Conservation (phyloP, 441 rosid genomes). For the Breynia disticha region DNA sequence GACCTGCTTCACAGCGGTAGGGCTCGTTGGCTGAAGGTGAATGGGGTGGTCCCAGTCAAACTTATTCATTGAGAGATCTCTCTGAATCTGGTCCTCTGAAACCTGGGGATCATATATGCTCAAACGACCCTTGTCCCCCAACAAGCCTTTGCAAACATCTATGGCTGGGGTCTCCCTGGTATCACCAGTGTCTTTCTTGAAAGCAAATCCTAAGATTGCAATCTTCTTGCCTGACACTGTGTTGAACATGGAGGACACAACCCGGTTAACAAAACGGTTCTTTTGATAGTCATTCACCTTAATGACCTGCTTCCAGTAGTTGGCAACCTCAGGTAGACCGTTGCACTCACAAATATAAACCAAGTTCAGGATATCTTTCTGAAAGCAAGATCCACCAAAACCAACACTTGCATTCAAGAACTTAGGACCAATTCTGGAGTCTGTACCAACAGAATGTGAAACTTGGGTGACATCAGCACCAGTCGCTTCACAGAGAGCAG, state of each 20-base stretch:
- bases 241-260: slow-evolving; percentile 81
- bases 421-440: slow-evolving; percentile 68
- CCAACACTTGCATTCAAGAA: slow-evolving; percentile 81
- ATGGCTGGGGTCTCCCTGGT: slow-evolving; percentile 82
- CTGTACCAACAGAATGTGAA: slow-evolving; percentile 57
- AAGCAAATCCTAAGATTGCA: slow-evolving; percentile 66
- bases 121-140: slow-evolving; percentile 68
- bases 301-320: slow-evolving; percentile 83
- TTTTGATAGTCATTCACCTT: slow-evolving; percentile 80
- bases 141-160: slow-evolving; percentile 74
- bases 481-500: slow-evolving; percentile 77
- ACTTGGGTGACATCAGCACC: slow-evolving; percentile 77
- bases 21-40: slow-evolving; percentile 69
- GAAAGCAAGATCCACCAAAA: slow-evolving; percentile 79
- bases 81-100: slow-evolving; percentile 64
- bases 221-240: slow-evolving; percentile 67
- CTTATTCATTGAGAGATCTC: slow-evolving; percentile 75
- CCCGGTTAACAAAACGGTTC: slow-evolving; percentile 59
- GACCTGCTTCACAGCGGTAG: slow-evolving; percentile 53
- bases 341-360: slow-evolving; percentile 83
- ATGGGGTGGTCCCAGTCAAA: slow-evolving; percentile 82
- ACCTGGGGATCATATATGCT: slow-evolving; percentile 88
- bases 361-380: slow-evolving; percentile 65
- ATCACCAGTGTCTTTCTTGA: slow-evolving; percentile 85
- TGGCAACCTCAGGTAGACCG: slow-evolving; percentile 69